Evolutionary conservation across 331 rosid genomes (phyloP).

Genomic region (Malus hybrid): DNA sequence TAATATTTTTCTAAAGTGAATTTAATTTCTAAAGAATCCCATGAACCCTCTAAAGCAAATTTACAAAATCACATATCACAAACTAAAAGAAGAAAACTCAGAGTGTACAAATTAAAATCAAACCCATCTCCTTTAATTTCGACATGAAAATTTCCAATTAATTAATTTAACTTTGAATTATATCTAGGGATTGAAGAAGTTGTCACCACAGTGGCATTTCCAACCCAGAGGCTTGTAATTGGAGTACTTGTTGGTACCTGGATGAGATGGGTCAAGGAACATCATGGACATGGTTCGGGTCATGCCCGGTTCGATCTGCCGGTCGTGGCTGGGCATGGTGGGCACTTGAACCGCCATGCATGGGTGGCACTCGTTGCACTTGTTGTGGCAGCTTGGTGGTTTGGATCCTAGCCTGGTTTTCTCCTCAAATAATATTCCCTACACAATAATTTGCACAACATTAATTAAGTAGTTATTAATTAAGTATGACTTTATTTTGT

Average conservation of each 20-base stretch:
- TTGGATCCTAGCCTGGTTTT: conserved; percentile 68
- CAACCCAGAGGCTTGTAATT: conserved; percentile 93
- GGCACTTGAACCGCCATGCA: conserved; percentile 92
- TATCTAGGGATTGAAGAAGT: conserved; percentile 59
- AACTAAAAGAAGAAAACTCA: neutral
- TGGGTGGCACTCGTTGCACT: conserved; percentile 78
- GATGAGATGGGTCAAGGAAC: conserved; percentile 22
- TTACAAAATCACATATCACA: neutral
- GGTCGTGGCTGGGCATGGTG: conserved; percentile 32
- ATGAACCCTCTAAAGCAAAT: neutral
- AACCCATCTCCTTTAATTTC: neutral
- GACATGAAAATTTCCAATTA: neutral
- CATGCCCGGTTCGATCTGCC: conserved; percentile 19
- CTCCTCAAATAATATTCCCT: conserved; percentile 54
- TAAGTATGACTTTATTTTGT: too few relatives aligned
- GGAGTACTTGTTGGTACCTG: conserved; percentile 48
- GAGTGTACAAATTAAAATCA: neutral
- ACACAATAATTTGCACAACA: neutral
- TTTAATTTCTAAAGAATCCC: conserved; percentile 8
- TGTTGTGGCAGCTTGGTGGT: conserved; percentile 92
- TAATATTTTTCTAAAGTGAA: neutral
- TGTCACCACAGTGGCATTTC: conserved; percentile 75
- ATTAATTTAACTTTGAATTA: too few relatives aligned
- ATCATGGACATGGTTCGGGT: conserved; percentile 14
- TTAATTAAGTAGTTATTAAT: too few relatives aligned